phyloP scores from a whole-genome alignment of 352 stramenopile genomes.

The Phytophthora crassamura region DNA sequence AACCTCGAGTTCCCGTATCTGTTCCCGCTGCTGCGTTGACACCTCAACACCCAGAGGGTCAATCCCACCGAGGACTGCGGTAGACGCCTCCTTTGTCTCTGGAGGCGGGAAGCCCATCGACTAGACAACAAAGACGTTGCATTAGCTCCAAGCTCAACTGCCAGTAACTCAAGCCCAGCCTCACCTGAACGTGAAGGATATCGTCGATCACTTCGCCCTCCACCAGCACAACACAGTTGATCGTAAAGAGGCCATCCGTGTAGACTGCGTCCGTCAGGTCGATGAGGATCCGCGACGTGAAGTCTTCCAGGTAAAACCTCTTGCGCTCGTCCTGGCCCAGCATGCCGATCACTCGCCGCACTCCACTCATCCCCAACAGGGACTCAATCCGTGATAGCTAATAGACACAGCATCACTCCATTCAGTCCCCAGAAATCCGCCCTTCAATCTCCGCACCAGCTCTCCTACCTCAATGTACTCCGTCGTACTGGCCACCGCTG shows the following conservation, averaged over 20 bases:
- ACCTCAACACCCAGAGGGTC: constrained; percentile 88
- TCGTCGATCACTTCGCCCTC: constrained; percentile 95
- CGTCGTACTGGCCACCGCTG: constrained; percentile 55
- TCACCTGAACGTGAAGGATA: constrained; percentile 89
- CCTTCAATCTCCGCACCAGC: neutral
- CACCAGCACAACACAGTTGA: constrained; percentile 94
- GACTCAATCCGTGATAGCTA: constrained; percentile 90
- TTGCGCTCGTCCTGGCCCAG: constrained; percentile 86
- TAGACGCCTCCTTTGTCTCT: constrained; percentile 83
- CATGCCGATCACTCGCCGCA: constrained; percentile 86
- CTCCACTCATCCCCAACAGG: constrained; percentile 76
- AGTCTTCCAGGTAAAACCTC: constrained; percentile 80
- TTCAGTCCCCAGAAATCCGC: neutral
- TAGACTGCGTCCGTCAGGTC: constrained; percentile 79
- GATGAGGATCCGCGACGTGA: constrained; percentile 83
- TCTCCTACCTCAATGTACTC: constrained; percentile 75
- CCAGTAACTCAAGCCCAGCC: constrained; percentile 3
- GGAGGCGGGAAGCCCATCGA: constrained; percentile 92
- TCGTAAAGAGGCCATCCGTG: constrained; percentile 90
- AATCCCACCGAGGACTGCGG: constrained; percentile 72
- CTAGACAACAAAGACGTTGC: constrained; percentile 32
- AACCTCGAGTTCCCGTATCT: constrained; percentile 83
- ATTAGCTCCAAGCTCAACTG: neutral
- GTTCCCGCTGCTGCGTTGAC: constrained; percentile 76
- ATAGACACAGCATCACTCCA: neutral